Evolutionary conservation across 2,329 filamentous ascomycete genomes (phyloP).

Genomic region (Epichloe glyceriae): DNA sequence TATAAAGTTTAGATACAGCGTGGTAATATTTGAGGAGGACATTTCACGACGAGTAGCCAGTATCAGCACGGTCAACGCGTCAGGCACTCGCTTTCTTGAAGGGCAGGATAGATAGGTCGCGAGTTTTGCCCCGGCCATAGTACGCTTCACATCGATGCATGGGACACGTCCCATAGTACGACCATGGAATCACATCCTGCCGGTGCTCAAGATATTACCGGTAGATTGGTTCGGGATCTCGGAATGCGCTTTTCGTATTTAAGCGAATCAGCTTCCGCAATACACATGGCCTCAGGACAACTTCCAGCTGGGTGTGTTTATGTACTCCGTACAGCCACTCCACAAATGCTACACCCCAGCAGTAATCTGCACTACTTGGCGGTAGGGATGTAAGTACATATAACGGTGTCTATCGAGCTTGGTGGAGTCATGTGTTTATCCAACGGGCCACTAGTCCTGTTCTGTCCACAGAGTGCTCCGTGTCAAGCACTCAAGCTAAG

Average conservation of each 20-base stretch:
- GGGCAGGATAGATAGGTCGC: too few species aligned
- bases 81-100: too few species aligned
- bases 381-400: background rate
- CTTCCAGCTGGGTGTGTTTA: background rate
- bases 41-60: too few species aligned
- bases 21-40: too few species aligned
- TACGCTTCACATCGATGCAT: background rate
- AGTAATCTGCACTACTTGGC: background rate
- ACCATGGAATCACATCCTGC: background rate
- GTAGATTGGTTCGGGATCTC: conserved; percentile 7
- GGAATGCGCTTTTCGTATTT: conserved; percentile 4
- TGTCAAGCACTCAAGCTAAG: too few species aligned
- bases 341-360: background rate
- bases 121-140: too few species aligned
- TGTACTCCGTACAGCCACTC: too few species aligned
- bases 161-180: background rate
- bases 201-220: conserved; percentile 4
- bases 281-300: background rate
- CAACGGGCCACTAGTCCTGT: background rate
- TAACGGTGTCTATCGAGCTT: background rate
- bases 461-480: too few species aligned
- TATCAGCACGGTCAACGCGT: too few species aligned
- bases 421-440: background rate
- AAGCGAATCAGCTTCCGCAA: conserved; percentile 4
- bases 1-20: too few species aligned